These are phyloP conservation scores for Uromyces viciae-fabae DNA, from an alignment of 1,284 basidiomycete species.

Conservation along the genomic window DNA sequence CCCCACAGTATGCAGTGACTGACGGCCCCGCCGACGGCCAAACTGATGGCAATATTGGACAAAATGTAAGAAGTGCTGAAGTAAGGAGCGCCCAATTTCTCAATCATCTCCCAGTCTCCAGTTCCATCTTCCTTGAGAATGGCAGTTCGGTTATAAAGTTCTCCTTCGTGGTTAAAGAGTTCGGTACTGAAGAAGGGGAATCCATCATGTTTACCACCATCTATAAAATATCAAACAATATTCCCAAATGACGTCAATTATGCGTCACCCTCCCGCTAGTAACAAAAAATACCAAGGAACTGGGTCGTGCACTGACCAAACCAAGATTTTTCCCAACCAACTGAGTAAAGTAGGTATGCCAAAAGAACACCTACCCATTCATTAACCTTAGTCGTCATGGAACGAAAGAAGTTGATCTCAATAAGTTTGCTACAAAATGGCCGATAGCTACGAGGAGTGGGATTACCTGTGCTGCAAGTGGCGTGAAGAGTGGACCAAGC, in stretches of 20 bases:
- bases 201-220: slow-evolving; percentile 28
- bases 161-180: slow-evolving; percentile 27
- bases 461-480: slow-evolving; percentile 27
- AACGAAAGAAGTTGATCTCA: not conserved
- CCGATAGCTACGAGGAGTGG: not conserved
- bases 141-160: slow-evolving; percentile 21
- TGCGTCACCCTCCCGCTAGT: not conserved
- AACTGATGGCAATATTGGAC: slow-evolving; percentile 34
- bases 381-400: slow-evolving; percentile 7
- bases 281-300: not conserved
- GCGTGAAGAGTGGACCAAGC: slow-evolving; percentile 27
- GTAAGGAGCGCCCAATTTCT: slow-evolving; percentile 31
- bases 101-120: slow-evolving; percentile 24
- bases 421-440: not conserved
- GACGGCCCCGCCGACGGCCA: slow-evolving; percentile 39
- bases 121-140: slow-evolving; percentile 40
- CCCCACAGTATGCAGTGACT: slow-evolving; percentile 43
- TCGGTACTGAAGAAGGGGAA: slow-evolving; percentile 32
- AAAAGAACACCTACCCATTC: slow-evolving; percentile 42
- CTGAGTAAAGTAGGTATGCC: slow-evolving; percentile 23
- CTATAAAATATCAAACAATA: not conserved
- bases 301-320: slow-evolving; percentile 18
- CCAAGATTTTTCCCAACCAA: slow-evolving; percentile 39
- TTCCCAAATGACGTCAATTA: not conserved
- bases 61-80: slow-evolving; percentile 31